A percentile compares a stretch with the other conserved stretches of the same genome.
phyloP scores from a whole-genome alignment of 495 filamentous ascomycete genomes.

The Hypoxylon subgilvum region DNA sequence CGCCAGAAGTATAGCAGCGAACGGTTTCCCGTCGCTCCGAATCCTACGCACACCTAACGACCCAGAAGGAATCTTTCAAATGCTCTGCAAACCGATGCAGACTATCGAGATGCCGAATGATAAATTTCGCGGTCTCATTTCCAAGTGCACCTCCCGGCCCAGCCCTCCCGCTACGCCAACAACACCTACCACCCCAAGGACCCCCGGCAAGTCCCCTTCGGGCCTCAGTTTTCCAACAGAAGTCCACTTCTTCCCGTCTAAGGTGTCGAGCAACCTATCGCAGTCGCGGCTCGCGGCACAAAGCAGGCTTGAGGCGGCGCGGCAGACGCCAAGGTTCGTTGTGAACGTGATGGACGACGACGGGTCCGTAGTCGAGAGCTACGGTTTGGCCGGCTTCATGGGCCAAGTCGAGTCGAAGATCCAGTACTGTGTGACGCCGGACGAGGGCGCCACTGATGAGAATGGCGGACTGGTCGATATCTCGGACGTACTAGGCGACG shows the following conservation, averaged over 20 bases:
- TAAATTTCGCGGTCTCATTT: constrained; percentile 45
- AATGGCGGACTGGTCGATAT: constrained; percentile 61
- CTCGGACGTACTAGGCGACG: constrained; percentile 53
- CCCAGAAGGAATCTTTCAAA: constrained; percentile 73
- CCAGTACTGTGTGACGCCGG: constrained; percentile 63
- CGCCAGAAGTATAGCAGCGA: constrained; percentile 70
- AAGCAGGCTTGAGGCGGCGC: constrained; percentile 61
- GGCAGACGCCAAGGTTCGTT: constrained; percentile 56
- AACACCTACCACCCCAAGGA: constrained; percentile 36
- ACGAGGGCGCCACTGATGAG: constrained; percentile 62
- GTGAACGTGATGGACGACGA: constrained; percentile 62
- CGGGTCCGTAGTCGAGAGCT: constrained; percentile 49
- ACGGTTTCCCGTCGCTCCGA: constrained; percentile 73
- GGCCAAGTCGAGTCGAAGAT: constrained; percentile 63
- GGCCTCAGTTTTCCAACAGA: constrained; percentile 39
- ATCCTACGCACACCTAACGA: constrained; percentile 75
- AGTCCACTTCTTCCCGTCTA: constrained; percentile 40
- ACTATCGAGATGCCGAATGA: constrained; percentile 45
- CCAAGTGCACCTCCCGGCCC: constrained; percentile 32
- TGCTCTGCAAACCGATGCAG: constrained; percentile 66
- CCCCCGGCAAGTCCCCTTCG: constrained; percentile 34
- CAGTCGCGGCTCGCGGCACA: constrained; percentile 63
- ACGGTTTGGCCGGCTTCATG: constrained; percentile 62
- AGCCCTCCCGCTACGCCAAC: constrained; percentile 34
- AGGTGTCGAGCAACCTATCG: constrained; percentile 53